Evolutionary conservation across 2,329 filamentous ascomycete genomes (phyloP), one percentile per base, ranked within the genome.

Genomic region (Plenodomus biglobosus): DNA sequence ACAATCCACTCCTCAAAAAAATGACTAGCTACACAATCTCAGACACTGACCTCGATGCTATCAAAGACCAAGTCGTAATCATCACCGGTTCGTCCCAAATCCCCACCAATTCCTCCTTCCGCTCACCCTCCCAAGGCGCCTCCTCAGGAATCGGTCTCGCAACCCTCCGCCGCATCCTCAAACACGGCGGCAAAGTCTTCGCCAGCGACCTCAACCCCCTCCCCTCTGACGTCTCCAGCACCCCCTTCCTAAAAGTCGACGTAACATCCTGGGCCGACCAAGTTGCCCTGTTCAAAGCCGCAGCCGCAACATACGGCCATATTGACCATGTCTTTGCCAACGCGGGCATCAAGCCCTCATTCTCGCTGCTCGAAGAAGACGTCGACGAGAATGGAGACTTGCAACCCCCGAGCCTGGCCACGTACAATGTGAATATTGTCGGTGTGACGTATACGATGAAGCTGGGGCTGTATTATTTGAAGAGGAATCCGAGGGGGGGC

Each of bases 141-240:
- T 81, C 80, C 0, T 83, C 81, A 2, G 83, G 83, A 15, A 85
- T 85, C 44, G 82, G 83, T 24, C 75, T 83, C 13, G 79, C 79
- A 44, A 83, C 82, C 1, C 74, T 77, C 7, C 65, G 76, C 8
- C 69, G 80, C 2, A 75, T 84, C 13, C 70, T 85, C 7, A 68
- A 75, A 1, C 64, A 78, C 1, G 82, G 81, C 17, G 82, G 81
- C 21, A 75, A 72, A 15, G 81, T 85, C 16, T 74, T 84, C 49
- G 77, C 76, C 20, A 78, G 73, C 30, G 83, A 86, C 57, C 50
- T 84, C 36, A 76, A 78, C 34, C 66, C 76, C 1, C 69, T 74
- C 0, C 64, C 72, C 53, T 60, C 62, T 0, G 61, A 68, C 21
- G 44, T 46, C 1, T 48, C 53, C 2, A 44, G 48, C 1, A 56